Percentiles rank a stretch among this genome's conserved stretches.
These are phyloP conservation scores for Lasiosphaeria miniovina DNA, from an alignment of 495 filamentous ascomycete species.

Conservation along the genomic window DNA sequence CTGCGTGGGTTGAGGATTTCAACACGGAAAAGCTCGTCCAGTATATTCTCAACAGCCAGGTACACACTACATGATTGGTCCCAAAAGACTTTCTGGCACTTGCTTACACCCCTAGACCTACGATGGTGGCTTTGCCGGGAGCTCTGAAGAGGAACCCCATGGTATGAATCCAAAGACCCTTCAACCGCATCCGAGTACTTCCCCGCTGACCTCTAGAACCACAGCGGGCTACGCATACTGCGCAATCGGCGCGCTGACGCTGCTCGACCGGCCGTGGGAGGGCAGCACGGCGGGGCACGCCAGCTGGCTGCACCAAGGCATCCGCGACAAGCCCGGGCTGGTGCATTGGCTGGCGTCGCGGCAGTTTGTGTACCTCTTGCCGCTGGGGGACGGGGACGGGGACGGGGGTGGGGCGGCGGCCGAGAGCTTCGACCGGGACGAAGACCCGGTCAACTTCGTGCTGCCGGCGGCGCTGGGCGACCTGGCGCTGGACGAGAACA, in stretches of 20 bases:
- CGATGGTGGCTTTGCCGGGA: conserved; percentile 85
- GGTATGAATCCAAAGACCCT: conserved; percentile 48
- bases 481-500: conserved; percentile 32
- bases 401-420: too few relatives aligned
- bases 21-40: conserved; percentile 63
- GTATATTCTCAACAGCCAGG: conserved; percentile 61
- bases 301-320: conserved; percentile 30
- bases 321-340: conserved; percentile 33
- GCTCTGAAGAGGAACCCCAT: conserved; percentile 80
- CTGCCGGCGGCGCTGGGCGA: conserved; percentile 35
- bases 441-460: conserved; percentile 37
- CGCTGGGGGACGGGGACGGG: conserved; percentile 28
- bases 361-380: conserved; percentile 55
- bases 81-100: not conserved
- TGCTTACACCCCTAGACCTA: conserved; percentile 58
- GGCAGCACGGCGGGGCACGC: conserved; percentile 30
- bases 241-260: conserved; percentile 68
- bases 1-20: conserved; percentile 63
- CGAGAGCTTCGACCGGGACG: conserved; percentile 46
- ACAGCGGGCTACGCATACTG: conserved; percentile 87
- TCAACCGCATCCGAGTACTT: not conserved
- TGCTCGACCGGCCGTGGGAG: conserved; percentile 55
- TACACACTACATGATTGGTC: not conserved
- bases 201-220: not conserved
- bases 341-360: conserved; percentile 56